Evolutionary conservation across 2,329 filamentous ascomycete genomes (phyloP).

Genomic region (Colletotrichum spaethianum): DNA sequence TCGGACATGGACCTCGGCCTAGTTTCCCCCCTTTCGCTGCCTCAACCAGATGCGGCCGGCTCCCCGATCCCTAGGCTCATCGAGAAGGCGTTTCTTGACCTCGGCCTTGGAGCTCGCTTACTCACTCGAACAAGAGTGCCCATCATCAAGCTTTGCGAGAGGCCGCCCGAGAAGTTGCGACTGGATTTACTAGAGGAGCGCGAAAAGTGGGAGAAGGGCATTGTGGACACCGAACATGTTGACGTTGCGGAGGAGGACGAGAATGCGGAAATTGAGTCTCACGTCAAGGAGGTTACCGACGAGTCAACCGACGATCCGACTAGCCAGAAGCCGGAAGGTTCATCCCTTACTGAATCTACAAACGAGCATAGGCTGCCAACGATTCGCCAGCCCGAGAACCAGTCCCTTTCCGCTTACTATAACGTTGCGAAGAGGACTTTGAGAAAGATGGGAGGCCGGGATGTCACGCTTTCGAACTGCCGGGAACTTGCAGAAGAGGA

Average conservation of each 20-base stretch:
- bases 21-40: constrained; percentile 73
- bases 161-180: constrained; percentile 73
- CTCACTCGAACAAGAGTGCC: constrained; percentile 86
- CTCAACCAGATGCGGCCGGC: constrained; percentile 66
- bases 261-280: constrained; percentile 5
- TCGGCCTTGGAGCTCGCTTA: constrained; percentile 82
- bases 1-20: constrained; percentile 93
- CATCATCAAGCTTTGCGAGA: constrained; percentile 89
- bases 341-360: neutral
- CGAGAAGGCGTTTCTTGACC: constrained; percentile 80
- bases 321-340: neutral
- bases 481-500: constrained; percentile 60
- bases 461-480: constrained; percentile 63
- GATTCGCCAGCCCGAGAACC: constrained; percentile 59
- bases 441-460: constrained; percentile 63
- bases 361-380: constrained; percentile 32
- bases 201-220: constrained; percentile 78
- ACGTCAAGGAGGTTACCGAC: constrained; percentile 14
- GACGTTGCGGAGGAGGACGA: constrained; percentile 51
- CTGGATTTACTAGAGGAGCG: constrained; percentile 75
- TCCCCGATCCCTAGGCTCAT: constrained; percentile 80
- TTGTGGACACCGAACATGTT: constrained; percentile 54
- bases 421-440: constrained; percentile 64
- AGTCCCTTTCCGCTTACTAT: constrained; percentile 63
- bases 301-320: constrained; percentile 20